Evolutionary conservation across 345 rosid species (phyloP), one percentile per base, ranked within the genome.

Genomic region (Salix koriyanagi): DNA sequence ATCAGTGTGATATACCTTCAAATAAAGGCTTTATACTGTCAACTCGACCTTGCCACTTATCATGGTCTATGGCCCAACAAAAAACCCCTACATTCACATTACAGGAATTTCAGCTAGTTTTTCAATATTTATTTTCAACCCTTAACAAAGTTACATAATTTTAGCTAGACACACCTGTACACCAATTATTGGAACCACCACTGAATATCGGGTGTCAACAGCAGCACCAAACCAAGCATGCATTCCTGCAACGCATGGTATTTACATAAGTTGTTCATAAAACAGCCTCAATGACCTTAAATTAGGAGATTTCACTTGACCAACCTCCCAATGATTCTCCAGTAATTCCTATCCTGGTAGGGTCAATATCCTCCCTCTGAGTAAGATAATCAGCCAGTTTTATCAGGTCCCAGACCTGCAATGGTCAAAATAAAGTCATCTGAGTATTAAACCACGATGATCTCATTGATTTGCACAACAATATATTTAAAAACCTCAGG

Each of bases 221-320:
- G 83, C 86, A 75, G 96, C 97, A 87, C 89, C 99, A 83, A 93
- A 92, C 94, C 98, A 96, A 16, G 97, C 96, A 84, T 93, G 98
- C 98, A 95, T 95, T 68, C 98, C 99, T 95, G 84, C 76, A 80
- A 70, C 77, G 37, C 18, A 41, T 81, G 70, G 32, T 73, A 68
- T 56, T 52, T 75, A 70, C 61, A 67, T 36, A 41, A 71, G 42
- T 56, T 19, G 42, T 56, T 19, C 64, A 70, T 42, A 14, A 28
- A 68, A 74, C 26, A 78, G 61, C 68, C 23, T 34, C 32, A 37
- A 75, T 11, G 64, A 50, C 41, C 52, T 66, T 36, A n/a, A 65
- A 80, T 23, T 68, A 67, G 12, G 60, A 64, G 14, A 28, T 73
- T 16, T 48, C 69, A 77, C 50, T 30, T 62, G 61, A 84, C 89